Base-by-base conservation (phyloP, 768 basidiomycete species). In the Suillus subalutaceus region DNA sequence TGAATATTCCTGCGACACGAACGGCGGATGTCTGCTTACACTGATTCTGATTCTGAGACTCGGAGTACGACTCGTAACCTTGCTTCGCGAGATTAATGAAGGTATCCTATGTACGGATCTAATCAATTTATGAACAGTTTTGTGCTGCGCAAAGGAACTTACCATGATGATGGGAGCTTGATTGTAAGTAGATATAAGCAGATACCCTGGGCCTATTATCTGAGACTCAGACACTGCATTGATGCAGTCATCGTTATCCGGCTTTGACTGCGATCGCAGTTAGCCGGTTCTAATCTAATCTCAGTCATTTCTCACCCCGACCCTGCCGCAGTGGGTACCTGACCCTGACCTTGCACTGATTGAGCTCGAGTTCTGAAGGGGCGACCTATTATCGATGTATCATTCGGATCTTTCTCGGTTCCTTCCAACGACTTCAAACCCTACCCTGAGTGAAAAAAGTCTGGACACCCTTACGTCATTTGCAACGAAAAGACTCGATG, bases 51-150 rank as follows among this genome's bases (percentile, higher is more conserved):
- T 67, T 30, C 13, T 65, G 58, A 32, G 69, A 48, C 10, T 65
- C 55, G 69, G 80, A 77, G 78, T 87, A 87, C 73, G 86, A 80
- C 46, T 85, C 75, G 70, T 84, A 75, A 68, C 87, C 86, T 76
- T 93, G 76, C 77, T 92, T 89, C 12, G 91, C 93, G 70, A 93
- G 75, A 65, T 86, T 86, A 44, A 91, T 83, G 71, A 93, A 84
- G 66, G 75, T 82, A 67, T 92, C 90, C 92, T 90, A 9, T 16
- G 16, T 30, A 43, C 16, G 40, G 5, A 32, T 30, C 20, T 13
- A 1, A 56, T 56, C 20, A 44, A 15, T 46, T 18, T 15, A 37
- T 63, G 35, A 9, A 35, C 35, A 38, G 40, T n/a, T 69, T 32
- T 38, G 67, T 48, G 16, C 1, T n/a, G 46, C 1, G 66, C 13